A percentile compares a stretch with the other conserved stretches of the same genome.
These are phyloP conservation scores for Colletotrichum cordylinicola DNA, from an alignment of 2,329 filamentous ascomycete species.

Conservation along the genomic window DNA sequence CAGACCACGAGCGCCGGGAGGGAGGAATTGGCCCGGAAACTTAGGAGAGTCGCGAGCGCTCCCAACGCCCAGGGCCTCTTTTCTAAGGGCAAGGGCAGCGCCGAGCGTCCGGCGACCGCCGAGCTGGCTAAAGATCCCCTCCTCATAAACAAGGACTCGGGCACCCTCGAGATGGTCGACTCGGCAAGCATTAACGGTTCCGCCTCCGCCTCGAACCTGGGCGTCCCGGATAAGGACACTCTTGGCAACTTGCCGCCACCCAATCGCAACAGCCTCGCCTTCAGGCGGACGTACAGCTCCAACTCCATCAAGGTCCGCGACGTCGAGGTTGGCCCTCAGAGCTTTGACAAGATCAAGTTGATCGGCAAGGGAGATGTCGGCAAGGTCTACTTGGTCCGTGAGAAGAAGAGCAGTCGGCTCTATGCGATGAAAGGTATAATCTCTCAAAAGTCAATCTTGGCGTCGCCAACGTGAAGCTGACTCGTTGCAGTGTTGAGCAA, in stretches of 20 bases:
- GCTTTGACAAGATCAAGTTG: conserved; percentile 99
- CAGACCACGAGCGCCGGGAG: conserved; percentile 81
- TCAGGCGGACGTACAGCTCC: conserved; percentile 95
- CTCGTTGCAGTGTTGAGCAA: conserved; percentile 83
- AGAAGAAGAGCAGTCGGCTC: conserved; percentile 94
- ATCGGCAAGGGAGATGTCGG: conserved; percentile 99
- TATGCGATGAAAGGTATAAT: conserved; percentile 97
- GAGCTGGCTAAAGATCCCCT: conserved; percentile 86
- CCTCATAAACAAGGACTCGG: conserved; percentile 59
- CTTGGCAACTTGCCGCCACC: conserved; percentile 70
- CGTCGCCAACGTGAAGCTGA: conserved; percentile 36
- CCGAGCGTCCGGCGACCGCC: conserved; percentile 80
- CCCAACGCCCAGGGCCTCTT: conserved; percentile 97
- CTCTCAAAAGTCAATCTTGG: neutral
- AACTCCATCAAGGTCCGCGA: conserved; percentile 99
- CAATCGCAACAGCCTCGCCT: conserved; percentile 73
- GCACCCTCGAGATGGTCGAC: conserved; percentile 52
- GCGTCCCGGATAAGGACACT: conserved; percentile 52
- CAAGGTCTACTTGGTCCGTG: conserved; percentile 95
- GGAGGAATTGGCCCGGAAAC: conserved; percentile 90
- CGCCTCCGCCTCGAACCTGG: conserved; percentile 27
- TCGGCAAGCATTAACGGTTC: conserved; percentile 41
- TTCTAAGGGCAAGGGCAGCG: conserved; percentile 59
- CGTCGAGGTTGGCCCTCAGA: conserved; percentile 92
- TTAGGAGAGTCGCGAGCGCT: conserved; percentile 92